Percentiles rank a stretch among this genome's conserved stretches.
These are phyloP conservation scores for Phytophthora crassamura DNA, from an alignment of 352 stramenopile species.

Conservation along the genomic window DNA sequence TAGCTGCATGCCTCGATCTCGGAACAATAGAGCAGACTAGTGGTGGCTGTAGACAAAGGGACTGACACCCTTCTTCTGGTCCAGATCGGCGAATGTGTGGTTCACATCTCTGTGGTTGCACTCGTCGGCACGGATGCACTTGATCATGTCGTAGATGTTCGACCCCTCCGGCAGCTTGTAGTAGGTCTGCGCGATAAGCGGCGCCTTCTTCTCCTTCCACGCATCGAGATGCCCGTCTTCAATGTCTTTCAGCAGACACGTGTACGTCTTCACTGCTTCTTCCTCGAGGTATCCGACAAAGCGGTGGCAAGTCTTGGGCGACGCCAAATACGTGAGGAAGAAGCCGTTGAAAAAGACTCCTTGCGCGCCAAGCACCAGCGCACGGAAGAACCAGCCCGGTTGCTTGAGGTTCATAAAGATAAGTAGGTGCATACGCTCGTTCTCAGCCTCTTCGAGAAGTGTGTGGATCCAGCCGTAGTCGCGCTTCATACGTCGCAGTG, in stretches of 20 bases:
- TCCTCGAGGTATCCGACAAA: constrained; percentile 95
- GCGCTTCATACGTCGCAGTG: constrained; percentile 82
- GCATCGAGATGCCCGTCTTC: constrained; percentile 70
- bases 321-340: constrained; percentile 87
- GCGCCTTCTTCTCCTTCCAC: too few species aligned
- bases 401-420: constrained; percentile 92
- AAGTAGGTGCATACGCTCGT: constrained; percentile 94
- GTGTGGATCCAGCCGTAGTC: constrained; percentile 94
- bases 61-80: constrained; percentile 62
- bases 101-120: constrained; percentile 91
- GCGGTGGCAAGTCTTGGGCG: constrained; percentile 87
- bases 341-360: constrained; percentile 90
- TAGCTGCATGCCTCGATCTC: neutral
- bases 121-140: constrained; percentile 88
- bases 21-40: too few species aligned
- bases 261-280: constrained; percentile 92
- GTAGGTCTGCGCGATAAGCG: too few species aligned
- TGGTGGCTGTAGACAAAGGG: constrained; percentile 41
- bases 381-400: constrained; percentile 77
- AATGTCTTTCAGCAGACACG: constrained; percentile 89
- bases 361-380: constrained; percentile 81
- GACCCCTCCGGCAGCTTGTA: constrained; percentile 57
- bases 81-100: constrained; percentile 73
- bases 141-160: constrained; percentile 82
- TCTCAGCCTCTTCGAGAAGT: constrained; percentile 93